Base-by-base conservation (phyloP, 768 basidiomycete species). In the Phallus indusiatus region DNA sequence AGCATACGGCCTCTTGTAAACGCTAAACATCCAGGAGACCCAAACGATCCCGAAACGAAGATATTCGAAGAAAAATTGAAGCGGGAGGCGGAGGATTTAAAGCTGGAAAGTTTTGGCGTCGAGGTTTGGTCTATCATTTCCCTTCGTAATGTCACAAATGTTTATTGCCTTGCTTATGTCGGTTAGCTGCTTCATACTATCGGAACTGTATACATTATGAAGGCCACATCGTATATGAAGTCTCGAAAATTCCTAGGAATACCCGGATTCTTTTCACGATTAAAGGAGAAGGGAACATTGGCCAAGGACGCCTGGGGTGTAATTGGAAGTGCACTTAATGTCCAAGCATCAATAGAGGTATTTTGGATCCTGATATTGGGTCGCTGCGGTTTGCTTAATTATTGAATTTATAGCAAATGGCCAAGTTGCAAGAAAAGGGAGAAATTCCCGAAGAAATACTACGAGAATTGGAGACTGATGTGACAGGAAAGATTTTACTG, bases 261-360 rank as follows among this genome's bases (percentile, higher is more conserved):
- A 60, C 86, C 87, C 7, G 94, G 94, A 17, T 95, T 96, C 75
- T 93, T 90, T 74, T 90, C 94, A 34, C 82, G 88, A 35, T 71
- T 99, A 66, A 98, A 95, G 73, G 96, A 99, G 73, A 94, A 94
- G 71, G 93, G 92, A 5, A 72, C 89, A 0, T 77, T 94, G 55
- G 88, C 94, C 24, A 98, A 98, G 71, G 96, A 99, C 64, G 90
- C 94, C 0, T 98, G 92, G 88, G 94, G 93, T 16, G 88, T 98
- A 61, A 88, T 98, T 61, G 90, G 92, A 36, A 93, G 90, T 77
- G 95, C 95, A 20, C 61, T 61, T 36, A 56, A 56, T 33, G 61
- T 57, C 46, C 61, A 61, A 33, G 51, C 49, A 28, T 55, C 54
- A 9, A 61, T 61, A 22, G 36, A 57, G 35, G 54, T 60, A 16